A percentile compares a stretch with the other conserved stretches of the same genome.
phyloP scores from a whole-genome alignment of 768 basidiomycete species.

The Lactifluus subvellereus region DNA sequence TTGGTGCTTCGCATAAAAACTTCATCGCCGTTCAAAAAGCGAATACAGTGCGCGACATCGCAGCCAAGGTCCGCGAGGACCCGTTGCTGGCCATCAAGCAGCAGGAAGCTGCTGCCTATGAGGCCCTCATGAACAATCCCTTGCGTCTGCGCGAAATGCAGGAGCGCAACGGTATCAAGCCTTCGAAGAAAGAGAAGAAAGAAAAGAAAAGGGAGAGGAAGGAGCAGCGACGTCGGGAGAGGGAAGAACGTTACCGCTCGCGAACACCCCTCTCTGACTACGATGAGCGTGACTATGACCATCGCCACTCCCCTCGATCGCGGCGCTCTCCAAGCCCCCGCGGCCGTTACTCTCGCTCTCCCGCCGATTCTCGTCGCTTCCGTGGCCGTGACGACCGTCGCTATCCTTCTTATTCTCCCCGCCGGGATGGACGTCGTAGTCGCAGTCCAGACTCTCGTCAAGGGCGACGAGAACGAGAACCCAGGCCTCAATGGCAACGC shows the following conservation, averaged over 20 bases:
- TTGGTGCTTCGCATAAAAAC: conserved; percentile 83
- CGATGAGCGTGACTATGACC: conserved; percentile 32
- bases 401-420: conserved; percentile 25
- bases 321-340: conserved; percentile 42
- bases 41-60: conserved; percentile 80
- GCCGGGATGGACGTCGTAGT: conserved; percentile 28
- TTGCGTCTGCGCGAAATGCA: conserved; percentile 77
- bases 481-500: conserved; percentile 39
- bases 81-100: conserved; percentile 96
- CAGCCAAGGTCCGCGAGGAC: conserved; percentile 93
- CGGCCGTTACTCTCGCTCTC: conserved; percentile 45
- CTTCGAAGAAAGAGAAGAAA: conserved; percentile 68
- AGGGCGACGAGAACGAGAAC: conserved; percentile 11
- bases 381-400: conserved; percentile 27
- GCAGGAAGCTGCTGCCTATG: conserved; percentile 91
- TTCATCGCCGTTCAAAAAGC: conserved; percentile 96
- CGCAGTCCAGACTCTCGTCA: conserved; percentile 17
- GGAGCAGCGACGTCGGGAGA: conserved; percentile 24
- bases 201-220: conserved; percentile 46
- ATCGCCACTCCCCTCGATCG: conserved; percentile 28
- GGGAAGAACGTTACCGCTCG: conserved; percentile 26
- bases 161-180: conserved; percentile 73
- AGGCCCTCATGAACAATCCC: conserved; percentile 81
- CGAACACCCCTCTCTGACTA: conserved; percentile 29
- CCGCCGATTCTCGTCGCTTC: conserved; percentile 31